Evolutionary conservation across 1,284 basidiomycete species (phyloP).

Genomic region (Anthracocystis panici-leucophaei): DNA sequence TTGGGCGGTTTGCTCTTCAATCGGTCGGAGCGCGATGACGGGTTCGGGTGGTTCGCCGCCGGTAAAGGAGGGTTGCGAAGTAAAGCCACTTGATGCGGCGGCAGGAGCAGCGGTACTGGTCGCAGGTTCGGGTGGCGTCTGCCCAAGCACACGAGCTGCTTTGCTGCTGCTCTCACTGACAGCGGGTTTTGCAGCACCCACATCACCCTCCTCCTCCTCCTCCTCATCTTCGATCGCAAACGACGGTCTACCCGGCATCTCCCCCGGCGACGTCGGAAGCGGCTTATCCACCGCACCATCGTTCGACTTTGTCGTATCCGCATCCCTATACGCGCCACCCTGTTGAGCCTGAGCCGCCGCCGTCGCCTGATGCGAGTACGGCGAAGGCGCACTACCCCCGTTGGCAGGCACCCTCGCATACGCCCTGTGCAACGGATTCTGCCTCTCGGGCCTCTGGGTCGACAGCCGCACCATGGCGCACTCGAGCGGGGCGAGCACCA

Average conservation of each 20-base stretch:
- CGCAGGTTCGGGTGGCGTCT: conserved; percentile 8
- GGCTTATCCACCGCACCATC: conserved; percentile 45
- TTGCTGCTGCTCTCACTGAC: conserved; percentile 8
- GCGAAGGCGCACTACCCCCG: conserved; percentile 26
- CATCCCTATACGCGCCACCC: conserved; percentile 40
- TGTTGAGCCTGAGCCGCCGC: conserved; percentile 40
- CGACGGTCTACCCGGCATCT: conserved; percentile 44
- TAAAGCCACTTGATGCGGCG: not conserved
- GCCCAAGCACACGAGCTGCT: conserved; percentile 25
- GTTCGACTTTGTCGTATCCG: conserved; percentile 27
- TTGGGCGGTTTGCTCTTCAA: conserved; percentile 56
- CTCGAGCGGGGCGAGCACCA: conserved; percentile 63
- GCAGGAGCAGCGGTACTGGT: not conserved
- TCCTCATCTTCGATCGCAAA: conserved; percentile 64
- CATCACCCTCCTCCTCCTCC: conserved; percentile 46
- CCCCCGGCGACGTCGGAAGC: conserved; percentile 37
- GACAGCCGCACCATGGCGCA: conserved; percentile 63
- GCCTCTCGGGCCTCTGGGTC: conserved; percentile 61
- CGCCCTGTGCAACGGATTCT: conserved; percentile 65
- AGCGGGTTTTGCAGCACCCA: conserved; percentile 8
- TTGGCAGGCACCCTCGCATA: conserved; percentile 49
- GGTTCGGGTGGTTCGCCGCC: conserved; percentile 64
- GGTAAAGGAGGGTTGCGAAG: conserved; percentile 23
- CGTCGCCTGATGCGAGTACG: conserved; percentile 62
- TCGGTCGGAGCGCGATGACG: conserved; percentile 66